These are phyloP conservation scores for Candida maltosa DNA, from an alignment of 805 yeast species.

Conservation along the genomic window DNA sequence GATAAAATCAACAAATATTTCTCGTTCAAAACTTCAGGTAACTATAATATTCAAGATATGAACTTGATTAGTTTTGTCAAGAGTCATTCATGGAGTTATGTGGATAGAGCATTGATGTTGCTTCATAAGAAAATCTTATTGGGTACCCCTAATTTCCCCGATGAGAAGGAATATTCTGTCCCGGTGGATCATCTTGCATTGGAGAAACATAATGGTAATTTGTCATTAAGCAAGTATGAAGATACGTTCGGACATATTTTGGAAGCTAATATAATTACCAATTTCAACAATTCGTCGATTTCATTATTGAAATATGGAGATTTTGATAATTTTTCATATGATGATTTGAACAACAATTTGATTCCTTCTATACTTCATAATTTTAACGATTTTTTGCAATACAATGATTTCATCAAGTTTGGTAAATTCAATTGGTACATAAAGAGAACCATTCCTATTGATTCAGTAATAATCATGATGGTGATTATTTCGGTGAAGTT, in stretches of 20 bases:
- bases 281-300: conserved; percentile 34
- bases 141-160: conserved; percentile 17
- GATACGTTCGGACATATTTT: conserved; percentile 37
- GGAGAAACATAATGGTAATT: conserved; percentile 19
- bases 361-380: conserved; percentile 57
- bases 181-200: conserved; percentile 1
- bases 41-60: conserved; percentile 36
- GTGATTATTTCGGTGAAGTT: conserved; percentile 53
- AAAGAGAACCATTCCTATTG: conserved; percentile 58
- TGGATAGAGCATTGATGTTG: conserved; percentile 50
- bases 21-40: conserved; percentile 29
- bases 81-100: conserved; percentile 48
- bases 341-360: conserved; percentile 49
- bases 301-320: conserved; percentile 35
- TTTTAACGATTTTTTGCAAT: conserved; percentile 51
- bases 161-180: not conserved
- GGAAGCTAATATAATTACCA: conserved; percentile 37
- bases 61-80: conserved; percentile 47
- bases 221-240: conserved; percentile 34
- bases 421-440: conserved; percentile 61
- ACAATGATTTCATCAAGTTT: conserved; percentile 49
- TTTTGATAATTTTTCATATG: conserved; percentile 43
- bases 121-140: conserved; percentile 40
- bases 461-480: conserved; percentile 51
- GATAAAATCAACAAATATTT: conserved; percentile 31